Conservation (phyloP, 2,329 filamentous ascomycete genomes). For the Calonectria pteridis region DNA sequence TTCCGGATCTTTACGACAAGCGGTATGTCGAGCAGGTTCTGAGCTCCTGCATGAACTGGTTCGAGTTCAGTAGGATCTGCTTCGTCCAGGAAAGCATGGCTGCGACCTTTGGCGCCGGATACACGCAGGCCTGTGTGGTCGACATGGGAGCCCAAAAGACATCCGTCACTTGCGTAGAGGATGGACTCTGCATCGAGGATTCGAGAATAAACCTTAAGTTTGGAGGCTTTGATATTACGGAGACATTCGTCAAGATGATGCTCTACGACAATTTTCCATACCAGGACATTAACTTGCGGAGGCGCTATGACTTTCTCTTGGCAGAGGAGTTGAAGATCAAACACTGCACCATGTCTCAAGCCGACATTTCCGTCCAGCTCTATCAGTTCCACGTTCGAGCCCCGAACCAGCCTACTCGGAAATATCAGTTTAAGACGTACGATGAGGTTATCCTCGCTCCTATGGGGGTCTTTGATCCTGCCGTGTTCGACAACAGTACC, state of each 20-base stretch:
- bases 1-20: conserved; percentile 97
- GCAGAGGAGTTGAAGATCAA: conserved; percentile 97
- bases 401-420: conserved; percentile 88
- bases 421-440: conserved; percentile 97
- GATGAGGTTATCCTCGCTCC: conserved; percentile 95
- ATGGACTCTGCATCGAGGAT: conserved; percentile 94
- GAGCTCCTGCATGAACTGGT: conserved; percentile 87
- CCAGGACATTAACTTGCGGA: conserved; percentile 89
- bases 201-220: conserved; percentile 96
- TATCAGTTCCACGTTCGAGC: conserved; percentile 92
- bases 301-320: conserved; percentile 91
- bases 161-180: conserved; percentile 95
- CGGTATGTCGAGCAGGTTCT: conserved; percentile 88
- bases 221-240: conserved; percentile 92
- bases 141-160: conserved; percentile 98
- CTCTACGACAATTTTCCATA: conserved; percentile 97
- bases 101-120: conserved; percentile 94
- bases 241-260: conserved; percentile 98
- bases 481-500: conserved; percentile 83
- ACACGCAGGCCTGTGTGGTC: conserved; percentile 93
- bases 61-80: conserved; percentile 89
- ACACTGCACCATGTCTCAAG: conserved; percentile 91
- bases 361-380: conserved; percentile 87
- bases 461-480: conserved; percentile 93
- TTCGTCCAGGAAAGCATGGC: conserved; percentile 98